phyloP scores from a whole-genome alignment of 768 basidiomycete genomes.

The Paxillus involutus region DNA sequence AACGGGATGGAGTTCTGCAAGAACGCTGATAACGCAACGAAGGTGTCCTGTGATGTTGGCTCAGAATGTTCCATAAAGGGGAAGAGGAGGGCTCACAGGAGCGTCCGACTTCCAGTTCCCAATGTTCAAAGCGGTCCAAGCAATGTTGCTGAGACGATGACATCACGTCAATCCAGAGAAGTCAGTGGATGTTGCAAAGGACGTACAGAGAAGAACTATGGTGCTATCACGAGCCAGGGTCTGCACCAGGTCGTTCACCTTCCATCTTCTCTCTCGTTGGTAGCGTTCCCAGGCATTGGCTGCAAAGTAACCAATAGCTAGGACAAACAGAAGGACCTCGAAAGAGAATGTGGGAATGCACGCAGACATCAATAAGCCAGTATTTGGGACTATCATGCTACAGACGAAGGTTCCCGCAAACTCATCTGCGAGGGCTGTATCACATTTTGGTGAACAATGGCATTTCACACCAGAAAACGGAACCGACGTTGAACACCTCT shows the following conservation, averaged over 20 bases:
- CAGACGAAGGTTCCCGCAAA: conserved; percentile 1
- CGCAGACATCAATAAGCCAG: neutral
- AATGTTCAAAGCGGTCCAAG: conserved; percentile 2
- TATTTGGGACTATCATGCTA: neutral
- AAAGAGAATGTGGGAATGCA: conserved; percentile 12
- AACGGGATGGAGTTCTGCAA: conserved; percentile 14
- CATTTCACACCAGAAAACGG: neutral
- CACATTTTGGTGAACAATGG: neutral
- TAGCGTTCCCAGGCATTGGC: conserved; percentile 4
- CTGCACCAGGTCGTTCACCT: conserved; percentile 4
- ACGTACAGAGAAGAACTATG: conserved; percentile 18
- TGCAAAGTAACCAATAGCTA: conserved; percentile 12
- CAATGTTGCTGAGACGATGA: conserved; percentile 1
- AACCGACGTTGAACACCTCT: conserved; percentile 6
- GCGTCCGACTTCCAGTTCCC: neutral
- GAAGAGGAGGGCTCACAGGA: conserved; percentile 1
- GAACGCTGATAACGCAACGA: conserved; percentile 8
- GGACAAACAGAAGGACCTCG: conserved; percentile 13
- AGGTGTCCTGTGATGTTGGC: conserved; percentile 1
- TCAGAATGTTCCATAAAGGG: neutral
- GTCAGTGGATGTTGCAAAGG: neutral
- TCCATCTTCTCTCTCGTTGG: neutral
- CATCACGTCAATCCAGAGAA: neutral
- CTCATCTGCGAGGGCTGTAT: neutral
- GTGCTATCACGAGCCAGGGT: conserved; percentile 19